Evolutionary conservation across 768 basidiomycete species (phyloP).

Genomic region (Lentinula sp.): DNA sequence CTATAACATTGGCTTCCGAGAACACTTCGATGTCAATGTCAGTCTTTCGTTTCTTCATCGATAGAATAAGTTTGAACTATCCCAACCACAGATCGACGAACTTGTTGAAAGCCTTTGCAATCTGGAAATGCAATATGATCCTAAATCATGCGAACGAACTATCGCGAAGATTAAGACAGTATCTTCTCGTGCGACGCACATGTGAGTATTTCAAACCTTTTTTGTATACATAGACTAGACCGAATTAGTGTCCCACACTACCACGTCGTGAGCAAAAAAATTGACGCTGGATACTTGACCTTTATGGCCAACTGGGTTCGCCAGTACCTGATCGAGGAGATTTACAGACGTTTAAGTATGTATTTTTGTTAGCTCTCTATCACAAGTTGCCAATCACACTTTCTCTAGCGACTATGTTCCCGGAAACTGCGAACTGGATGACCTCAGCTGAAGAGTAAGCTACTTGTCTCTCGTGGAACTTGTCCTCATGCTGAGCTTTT

Average conservation of each 20-base stretch:
- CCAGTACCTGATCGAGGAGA: conserved; percentile 48
- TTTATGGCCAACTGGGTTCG: conserved; percentile 37
- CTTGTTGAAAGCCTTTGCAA: conserved; percentile 45
- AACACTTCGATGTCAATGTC: conserved; percentile 46
- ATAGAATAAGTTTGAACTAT: neutral
- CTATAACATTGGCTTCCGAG: conserved; percentile 59
- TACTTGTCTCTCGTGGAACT: neutral
- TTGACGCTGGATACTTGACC: conserved; percentile 25
- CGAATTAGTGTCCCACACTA: conserved; percentile 49
- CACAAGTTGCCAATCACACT: neutral
- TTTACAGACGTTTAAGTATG: conserved; percentile 54
- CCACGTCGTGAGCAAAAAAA: conserved; percentile 38
- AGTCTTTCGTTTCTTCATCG: neutral
- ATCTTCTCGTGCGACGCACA: conserved; percentile 42
- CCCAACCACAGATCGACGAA: conserved; percentile 28
- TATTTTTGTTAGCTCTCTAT: neutral
- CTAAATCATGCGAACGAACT: conserved; percentile 20
- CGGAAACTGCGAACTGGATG: conserved; percentile 54
- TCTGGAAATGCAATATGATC: conserved; percentile 38
- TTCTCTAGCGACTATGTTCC: conserved; percentile 48
- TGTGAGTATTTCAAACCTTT: conserved; percentile 32
- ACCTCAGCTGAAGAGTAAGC: conserved; percentile 51
- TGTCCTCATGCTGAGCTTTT: neutral
- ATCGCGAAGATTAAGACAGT: conserved; percentile 36
- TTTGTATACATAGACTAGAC: too few relatives aligned